These are phyloP conservation scores for Angomonas deanei DNA, from an alignment of 208 protist species.

Conservation along the genomic window DNA sequence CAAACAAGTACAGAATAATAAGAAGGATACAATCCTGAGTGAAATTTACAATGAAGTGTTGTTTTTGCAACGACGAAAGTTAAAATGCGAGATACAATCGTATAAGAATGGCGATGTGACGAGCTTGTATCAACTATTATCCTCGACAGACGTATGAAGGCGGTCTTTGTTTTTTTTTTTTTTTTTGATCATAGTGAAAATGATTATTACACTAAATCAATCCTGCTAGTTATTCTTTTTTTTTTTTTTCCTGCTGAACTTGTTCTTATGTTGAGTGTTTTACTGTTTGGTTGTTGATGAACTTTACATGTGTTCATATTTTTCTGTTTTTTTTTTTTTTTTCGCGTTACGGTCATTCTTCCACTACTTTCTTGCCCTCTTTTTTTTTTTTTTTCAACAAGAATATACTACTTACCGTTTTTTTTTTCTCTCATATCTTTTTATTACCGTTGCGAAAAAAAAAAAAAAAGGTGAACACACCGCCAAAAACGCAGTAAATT, in stretches of 20 bases:
- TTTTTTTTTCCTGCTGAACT: conserved; percentile 1
- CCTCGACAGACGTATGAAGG: too few species aligned
- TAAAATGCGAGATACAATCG: conserved; percentile 48
- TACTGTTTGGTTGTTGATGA: too few species aligned
- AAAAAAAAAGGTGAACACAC: too few species aligned
- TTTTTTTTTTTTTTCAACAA: not conserved
- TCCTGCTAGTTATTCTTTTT: not conserved
- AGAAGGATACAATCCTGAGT: too few species aligned
- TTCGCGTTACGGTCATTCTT: not conserved
- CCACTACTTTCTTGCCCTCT: not conserved
- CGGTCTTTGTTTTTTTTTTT: too few species aligned
- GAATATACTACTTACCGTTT: not conserved
- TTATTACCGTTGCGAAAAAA: not conserved
- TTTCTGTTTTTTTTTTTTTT: conserved; percentile 15
- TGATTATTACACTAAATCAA: too few species aligned
- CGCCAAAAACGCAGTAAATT: too few species aligned
- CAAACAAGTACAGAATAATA: too few species aligned
- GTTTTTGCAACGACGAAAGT: conserved; percentile 43
- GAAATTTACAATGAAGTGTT: conserved; percentile 19
- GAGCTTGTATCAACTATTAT: not conserved
- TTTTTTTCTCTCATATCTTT: conserved; percentile 5
- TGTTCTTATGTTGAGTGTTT: not conserved
- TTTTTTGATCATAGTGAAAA: too few species aligned
- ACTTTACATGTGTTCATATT: too few species aligned
- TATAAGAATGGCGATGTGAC: not conserved